Base-by-base conservation (phyloP, 805 yeast genomes). In the Ogataea nonfermentans region DNA sequence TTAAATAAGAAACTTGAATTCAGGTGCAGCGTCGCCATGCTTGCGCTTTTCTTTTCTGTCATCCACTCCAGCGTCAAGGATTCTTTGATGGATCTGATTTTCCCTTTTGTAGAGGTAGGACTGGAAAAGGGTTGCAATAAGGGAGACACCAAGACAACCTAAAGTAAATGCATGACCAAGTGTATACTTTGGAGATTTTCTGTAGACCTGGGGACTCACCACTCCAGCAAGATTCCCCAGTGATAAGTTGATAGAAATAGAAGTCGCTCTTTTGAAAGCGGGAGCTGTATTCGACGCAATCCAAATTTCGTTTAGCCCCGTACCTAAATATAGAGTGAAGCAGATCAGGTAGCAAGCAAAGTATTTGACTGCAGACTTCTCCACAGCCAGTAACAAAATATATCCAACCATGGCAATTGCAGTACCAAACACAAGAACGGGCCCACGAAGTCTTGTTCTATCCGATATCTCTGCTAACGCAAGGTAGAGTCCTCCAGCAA, bases 171-270 rank as follows among this genome's bases (percentile, higher is more conserved):
- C 59, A 41, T 68, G 63, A 2, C 76, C 74, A 20, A 68, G 51
- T 10, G 41, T 48, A 41, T 64, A 70, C 5, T 41, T 35, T 4
- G 72, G 71, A 3, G 72, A 51, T 6, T 51, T 47, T 24, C 67
- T 52, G 53, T 69, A 71, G 16, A 71, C 64, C 47, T 70, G 74
- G 19, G 70, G 68, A 24, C 68, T 66, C 43, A 70, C 56, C 3
- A 65, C 70, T 37, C 78, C 78, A 5, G 75, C 62, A 19, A 66
- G 42, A 45, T 72, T 72, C 7, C 76, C 76, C 12, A 70, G 41
- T 2, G 70, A 59, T 47, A 68, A 74, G 37, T 72, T 68, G 24
- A 59, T 37, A 8, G 70, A 74, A 34, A 70, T 51, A 4, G 71
- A 63, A 3, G 72, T 60, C 7, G 71, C 67, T 51, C 74, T 61